Conservation (phyloP, 2,329 filamentous ascomycete species). For the Microcera coccophila region DNA sequence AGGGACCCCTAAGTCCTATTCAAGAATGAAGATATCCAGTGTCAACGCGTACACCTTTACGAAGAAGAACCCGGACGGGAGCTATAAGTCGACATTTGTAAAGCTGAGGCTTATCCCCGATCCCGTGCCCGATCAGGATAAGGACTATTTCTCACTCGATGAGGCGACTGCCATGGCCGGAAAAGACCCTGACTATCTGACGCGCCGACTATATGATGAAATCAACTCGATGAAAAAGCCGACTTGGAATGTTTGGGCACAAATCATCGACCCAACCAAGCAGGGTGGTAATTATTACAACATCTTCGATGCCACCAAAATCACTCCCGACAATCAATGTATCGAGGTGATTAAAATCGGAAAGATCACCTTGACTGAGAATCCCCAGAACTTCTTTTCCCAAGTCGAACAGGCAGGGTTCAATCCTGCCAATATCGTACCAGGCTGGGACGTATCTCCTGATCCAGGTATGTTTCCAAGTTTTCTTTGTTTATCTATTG, state of each 20-base stretch:
- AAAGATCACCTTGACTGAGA: constrained; percentile 64
- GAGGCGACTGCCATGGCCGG: too few species aligned
- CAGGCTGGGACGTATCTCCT: constrained; percentile 58
- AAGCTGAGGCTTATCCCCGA: too few species aligned
- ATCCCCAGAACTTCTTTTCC: constrained; percentile 56
- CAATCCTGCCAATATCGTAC: constrained; percentile 61
- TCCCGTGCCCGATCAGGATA: too few species aligned
- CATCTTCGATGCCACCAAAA: constrained; percentile 67
- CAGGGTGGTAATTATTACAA: constrained; percentile 63
- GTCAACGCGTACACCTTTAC: constrained; percentile 65
- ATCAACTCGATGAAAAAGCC: constrained; percentile 59
- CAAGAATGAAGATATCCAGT: constrained; percentile 65
- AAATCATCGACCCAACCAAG: constrained; percentile 60
- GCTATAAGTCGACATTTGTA: constrained; percentile 64
- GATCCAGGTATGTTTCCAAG: too few species aligned
- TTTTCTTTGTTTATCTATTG: too few species aligned
- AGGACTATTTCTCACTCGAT: too few species aligned
- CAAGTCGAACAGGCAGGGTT: constrained; percentile 68
- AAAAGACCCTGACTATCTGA: too few species aligned
- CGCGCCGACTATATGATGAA: constrained; percentile 60
- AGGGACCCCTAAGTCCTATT: constrained; percentile 61
- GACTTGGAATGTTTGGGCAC: constrained; percentile 61
- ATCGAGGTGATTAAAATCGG: constrained; percentile 63
- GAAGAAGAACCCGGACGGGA: constrained; percentile 62
- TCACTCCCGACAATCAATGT: constrained; percentile 67